Conservation (phyloP, 768 basidiomycete genomes). For the Boletellus ananiceps region DNA sequence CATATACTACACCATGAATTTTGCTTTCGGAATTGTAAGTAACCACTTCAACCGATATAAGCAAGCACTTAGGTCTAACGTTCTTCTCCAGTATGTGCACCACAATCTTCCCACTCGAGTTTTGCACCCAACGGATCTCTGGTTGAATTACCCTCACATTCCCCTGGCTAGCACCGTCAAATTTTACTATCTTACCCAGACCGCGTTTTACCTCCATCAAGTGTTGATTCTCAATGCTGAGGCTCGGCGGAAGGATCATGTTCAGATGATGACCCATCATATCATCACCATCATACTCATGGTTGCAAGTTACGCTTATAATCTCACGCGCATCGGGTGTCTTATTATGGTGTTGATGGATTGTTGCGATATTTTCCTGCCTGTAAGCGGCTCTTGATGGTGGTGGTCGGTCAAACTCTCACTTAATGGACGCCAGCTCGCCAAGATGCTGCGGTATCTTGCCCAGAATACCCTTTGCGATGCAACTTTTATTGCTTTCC, state of each 20-base stretch:
- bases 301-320: conserved; percentile 68
- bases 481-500: conserved; percentile 70
- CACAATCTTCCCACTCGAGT: conserved; percentile 60
- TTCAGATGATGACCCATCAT: conserved; percentile 96
- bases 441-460: conserved; percentile 94
- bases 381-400: conserved; percentile 49
- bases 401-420: neutral
- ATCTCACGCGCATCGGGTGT: conserved; percentile 87
- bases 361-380: conserved; percentile 86
- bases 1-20: conserved; percentile 74
- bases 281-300: conserved; percentile 82
- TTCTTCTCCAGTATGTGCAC: conserved; percentile 67
- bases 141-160: conserved; percentile 79
- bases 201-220: conserved; percentile 89
- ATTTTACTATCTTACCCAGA: conserved; percentile 83
- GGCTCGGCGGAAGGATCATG: conserved; percentile 85
- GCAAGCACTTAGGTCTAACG: conserved; percentile 5
- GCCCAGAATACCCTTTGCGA: conserved; percentile 63
- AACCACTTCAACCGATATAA: conserved; percentile 9
- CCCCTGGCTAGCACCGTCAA: conserved; percentile 79
- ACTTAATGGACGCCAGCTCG: conserved; percentile 48
- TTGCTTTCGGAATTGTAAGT: conserved; percentile 79
- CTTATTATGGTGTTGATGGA: conserved; percentile 93
- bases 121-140: conserved; percentile 62
- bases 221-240: conserved; percentile 91